Evolutionary conservation across 352 stramenopile species (phyloP).

Genomic region (Phytopythium oedochilum): DNA sequence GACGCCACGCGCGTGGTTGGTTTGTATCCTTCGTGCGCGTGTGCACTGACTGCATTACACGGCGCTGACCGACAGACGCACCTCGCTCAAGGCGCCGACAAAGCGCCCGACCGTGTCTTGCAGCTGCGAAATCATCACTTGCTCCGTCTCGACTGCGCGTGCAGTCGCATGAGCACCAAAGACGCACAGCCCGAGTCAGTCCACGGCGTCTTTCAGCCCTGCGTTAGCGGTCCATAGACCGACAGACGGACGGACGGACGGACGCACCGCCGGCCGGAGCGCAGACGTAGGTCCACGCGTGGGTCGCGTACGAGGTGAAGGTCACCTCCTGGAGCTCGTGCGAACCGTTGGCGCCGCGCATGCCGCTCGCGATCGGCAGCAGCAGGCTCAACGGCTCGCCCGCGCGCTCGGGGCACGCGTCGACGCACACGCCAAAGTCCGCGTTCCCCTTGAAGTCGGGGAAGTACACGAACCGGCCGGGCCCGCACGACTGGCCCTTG

Average conservation of each 20-base stretch:
- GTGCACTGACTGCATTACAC: background rate
- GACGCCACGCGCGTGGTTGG: background rate
- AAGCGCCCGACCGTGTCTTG: conserved; percentile 72
- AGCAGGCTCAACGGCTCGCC: conserved; percentile 42
- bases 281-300: conserved; percentile 65
- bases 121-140: conserved; percentile 59
- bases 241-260: background rate
- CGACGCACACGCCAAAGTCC: conserved; percentile 79
- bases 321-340: conserved; percentile 28
- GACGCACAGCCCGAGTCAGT: background rate
- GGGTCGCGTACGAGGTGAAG: conserved; percentile 66
- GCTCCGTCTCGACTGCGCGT: conserved; percentile 35
- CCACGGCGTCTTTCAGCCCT: background rate
- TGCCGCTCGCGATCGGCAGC: conserved; percentile 37
- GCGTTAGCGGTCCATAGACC: background rate
- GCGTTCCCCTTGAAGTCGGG: conserved; percentile 58
- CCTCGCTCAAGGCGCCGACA: conserved; percentile 68
- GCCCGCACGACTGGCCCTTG: conserved; percentile 47
- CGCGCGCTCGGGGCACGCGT: conserved; percentile 32
- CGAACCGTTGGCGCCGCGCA: conserved; percentile 25
- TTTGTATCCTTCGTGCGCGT: too few species aligned
- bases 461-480: conserved; percentile 65
- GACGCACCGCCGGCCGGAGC: conserved; percentile 45
- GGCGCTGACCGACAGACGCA: conserved; percentile 13
- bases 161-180: background rate